Evolutionary conservation across 2,329 filamentous ascomycete species (phyloP), one percentile per base, ranked within the genome.

Genomic region (Epichloe brachyelytri): DNA sequence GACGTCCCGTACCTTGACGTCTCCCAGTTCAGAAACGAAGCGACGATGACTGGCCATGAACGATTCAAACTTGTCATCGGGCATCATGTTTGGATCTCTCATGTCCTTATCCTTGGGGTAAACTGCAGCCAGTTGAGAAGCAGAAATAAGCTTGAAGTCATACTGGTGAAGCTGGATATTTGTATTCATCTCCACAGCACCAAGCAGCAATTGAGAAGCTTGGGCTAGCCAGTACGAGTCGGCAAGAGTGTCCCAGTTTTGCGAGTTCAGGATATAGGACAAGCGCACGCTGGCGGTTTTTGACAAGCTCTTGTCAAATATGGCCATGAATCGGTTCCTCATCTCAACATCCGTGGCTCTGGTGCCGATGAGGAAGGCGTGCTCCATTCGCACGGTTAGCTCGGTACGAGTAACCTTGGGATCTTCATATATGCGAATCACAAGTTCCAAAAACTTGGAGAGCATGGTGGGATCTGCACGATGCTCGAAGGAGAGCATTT

Each of bases 191-290:
- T 98, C 93, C 41, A 97, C 79, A 6, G 88, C 90, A 15, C 93
- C 90, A 56, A 98, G 80, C 51, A 99, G 80, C 40, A 98, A 75
- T 61, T 98, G 93, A 17, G 89, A 89, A 36, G 94, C 91, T 68
- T 99, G 93, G 40, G 89, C 85, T 47, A 99, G 74, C 94, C 94
- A 99, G 71, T 95, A 99, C 1, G 88, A 95, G 59, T 98, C 93
- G 2, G 82, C 83, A 46, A 99, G 75, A 0, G 88, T 94, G 64
- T 97, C 91, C 93, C 93, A 99, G 60, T 97, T 97, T 65, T 98
- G 94, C 22, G 86, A 85, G 0, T 83, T 83, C 51, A 98, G 78
- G 4, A 97, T 85, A 68, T 96, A 97, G 53, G 85, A 85, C 39
- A 98, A 75, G 38, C 94, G 84, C 52, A 88, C 87, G 61, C 86